phyloP scores from a whole-genome alignment of 176 grass and related monocot species.

The Avena atlantica region DNA sequence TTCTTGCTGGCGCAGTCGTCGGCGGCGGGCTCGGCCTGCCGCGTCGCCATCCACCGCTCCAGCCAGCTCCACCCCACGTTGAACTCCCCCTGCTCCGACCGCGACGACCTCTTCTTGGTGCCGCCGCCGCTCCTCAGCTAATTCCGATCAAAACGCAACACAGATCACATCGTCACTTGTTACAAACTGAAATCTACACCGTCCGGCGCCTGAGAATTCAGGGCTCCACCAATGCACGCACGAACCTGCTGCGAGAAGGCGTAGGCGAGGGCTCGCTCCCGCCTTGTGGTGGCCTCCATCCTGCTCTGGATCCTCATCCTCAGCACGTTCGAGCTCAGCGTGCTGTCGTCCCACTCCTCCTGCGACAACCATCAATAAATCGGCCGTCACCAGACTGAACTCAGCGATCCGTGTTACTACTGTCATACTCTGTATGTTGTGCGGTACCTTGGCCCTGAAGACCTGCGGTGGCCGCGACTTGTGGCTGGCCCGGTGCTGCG shows the following conservation, averaged over 20 bases:
- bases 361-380: background rate
- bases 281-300: conserved; percentile 88
- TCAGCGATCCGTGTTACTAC: too few relatives aligned
- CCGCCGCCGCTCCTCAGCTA: conserved; percentile 71
- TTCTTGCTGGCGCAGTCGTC: conserved; percentile 75
- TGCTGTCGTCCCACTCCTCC: conserved; percentile 99
- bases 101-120: conserved; percentile 65
- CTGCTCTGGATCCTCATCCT: conserved; percentile 78
- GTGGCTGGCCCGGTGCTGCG: conserved; percentile 53
- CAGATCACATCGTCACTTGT: background rate
- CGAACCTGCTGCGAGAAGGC: conserved; percentile 98
- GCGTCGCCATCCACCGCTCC: conserved; percentile 98
- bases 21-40: conserved; percentile 50
- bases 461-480: conserved; percentile 51
- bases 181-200: too few relatives aligned
- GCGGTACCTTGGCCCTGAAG: conserved; percentile 71
- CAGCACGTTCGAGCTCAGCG: conserved; percentile 79
- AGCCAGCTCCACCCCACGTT: conserved; percentile 98
- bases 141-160: background rate
- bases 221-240: too few relatives aligned
- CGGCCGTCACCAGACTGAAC: too few relatives aligned
- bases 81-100: conserved; percentile 55
- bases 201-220: too few relatives aligned
- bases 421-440: background rate
- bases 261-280: conserved; percentile 90